These are phyloP conservation scores for Penicillium sp. DNA, from an alignment of 2,329 filamentous ascomycete genomes.

Conservation along the genomic window DNA sequence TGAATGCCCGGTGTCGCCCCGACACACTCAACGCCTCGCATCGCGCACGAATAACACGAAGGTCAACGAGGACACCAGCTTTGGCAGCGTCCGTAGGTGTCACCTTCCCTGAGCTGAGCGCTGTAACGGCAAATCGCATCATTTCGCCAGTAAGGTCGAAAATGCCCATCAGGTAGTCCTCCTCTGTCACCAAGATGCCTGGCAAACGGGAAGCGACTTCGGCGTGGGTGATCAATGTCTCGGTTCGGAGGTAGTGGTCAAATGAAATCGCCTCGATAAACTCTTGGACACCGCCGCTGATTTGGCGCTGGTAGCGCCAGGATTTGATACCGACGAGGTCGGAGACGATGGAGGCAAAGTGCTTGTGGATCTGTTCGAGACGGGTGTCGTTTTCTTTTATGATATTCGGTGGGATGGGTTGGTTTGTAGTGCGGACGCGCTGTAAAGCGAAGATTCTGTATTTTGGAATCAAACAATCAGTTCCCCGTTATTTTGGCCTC, in stretches of 20 bases:
- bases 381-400: constrained; percentile 72
- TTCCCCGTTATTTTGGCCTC: neutral
- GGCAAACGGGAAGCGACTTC: constrained; percentile 59
- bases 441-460: constrained; percentile 82
- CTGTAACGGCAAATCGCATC: constrained; percentile 94
- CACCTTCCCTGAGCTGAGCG: constrained; percentile 75
- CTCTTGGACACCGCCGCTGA: constrained; percentile 85
- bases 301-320: constrained; percentile 78
- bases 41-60: constrained; percentile 76
- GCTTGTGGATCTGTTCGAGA: constrained; percentile 71
- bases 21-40: constrained; percentile 74
- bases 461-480: neutral
- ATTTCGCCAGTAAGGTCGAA: constrained; percentile 95
- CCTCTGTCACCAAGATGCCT: constrained; percentile 70
- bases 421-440: constrained; percentile 56
- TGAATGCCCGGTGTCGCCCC: constrained; percentile 51
- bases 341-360: constrained; percentile 70
- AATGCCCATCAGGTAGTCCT: constrained; percentile 88
- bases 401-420: constrained; percentile 68
- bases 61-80: constrained; percentile 76
- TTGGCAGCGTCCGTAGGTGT: constrained; percentile 48
- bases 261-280: constrained; percentile 92
- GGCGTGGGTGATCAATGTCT: constrained; percentile 72
- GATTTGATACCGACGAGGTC: constrained; percentile 82
- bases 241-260: constrained; percentile 80